Base-by-base conservation (phyloP, 192 early-diverging fungal genomes). In the Coemansia sp. region DNA sequence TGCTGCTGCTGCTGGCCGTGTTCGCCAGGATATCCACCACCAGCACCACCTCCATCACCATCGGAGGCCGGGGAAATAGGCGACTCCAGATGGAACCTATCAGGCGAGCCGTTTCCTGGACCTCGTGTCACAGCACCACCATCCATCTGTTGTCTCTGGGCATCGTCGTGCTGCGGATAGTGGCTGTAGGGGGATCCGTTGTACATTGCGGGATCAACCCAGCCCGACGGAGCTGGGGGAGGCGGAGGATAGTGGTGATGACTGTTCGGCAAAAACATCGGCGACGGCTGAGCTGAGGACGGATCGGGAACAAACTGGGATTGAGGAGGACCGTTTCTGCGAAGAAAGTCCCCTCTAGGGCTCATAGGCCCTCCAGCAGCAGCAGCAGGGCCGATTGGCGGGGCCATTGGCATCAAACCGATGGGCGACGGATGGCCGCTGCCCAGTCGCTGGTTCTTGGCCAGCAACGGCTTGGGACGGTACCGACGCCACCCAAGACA, bases 131-230 rank as follows among this genome's bases (percentile, higher is more conserved):
- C 16, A 18, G 32, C 1, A 32, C 32, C 32, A 32, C 32, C 32
- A 32, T 32, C 32, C 32, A 32, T 32, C 32, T 32, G 32, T 32
- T 32, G 32, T 4, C 32, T 32, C 32, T 32, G 32, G 2, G 32
- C 4, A 32, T 32, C 32, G 32, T 59, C 15, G 8, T 18, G 57
- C 12, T 59, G 57, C 11, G 41, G 18, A 13, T 61, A 19, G 37
- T 59, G 57, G 57, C 8, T 22, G 11, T 59, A 40, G 36, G 57
- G 5, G 8, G 49, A 57, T 39, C 71, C 71, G 61, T 78, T 78
- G 64, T 78, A 78, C n/a, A 46, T 41, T 9, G 39, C 12, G 3
- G 66, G 64, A 32, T 79, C 64, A 5, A 73, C 72, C 77, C 77
- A 79, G 43, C 12, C 56, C 8, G 51, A 9, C 55, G 62, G 18